Evolutionary conservation across 345 rosid species (phyloP), one percentile per base, ranked within the genome.

Genomic region (Eucalyptus microcorys): DNA sequence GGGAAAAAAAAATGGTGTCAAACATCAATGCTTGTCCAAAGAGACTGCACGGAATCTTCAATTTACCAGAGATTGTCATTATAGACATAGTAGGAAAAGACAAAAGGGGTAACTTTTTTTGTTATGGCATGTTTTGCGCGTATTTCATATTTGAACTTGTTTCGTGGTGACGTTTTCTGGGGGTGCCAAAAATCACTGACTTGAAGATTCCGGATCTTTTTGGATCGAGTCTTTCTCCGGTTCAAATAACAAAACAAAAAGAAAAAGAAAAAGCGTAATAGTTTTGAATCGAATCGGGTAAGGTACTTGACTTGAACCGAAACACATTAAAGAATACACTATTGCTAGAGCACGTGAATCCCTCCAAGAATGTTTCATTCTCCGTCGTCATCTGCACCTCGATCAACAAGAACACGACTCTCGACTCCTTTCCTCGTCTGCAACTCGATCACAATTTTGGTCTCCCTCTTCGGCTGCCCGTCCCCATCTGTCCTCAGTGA

Each of bases 251-350:
- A 64, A 4, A 64, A 12, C 3, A 1, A 7, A 7, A 15, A 17
- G 4, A 66, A 66, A n/a, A 64, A 16, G n/a, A 6, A 14, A 32
- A 16, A 4, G 5, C 12, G 0, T 3, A 68, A 32, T 8, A 32
- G 10, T 32, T 68, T 68, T 32, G 42, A 37, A 16, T 32, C 4
- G 22, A 5, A 10, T 66, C 42, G 42, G 22, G 24, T 66, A 17
- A 16, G 12, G 79, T 66, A 32, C 79, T 7, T 32, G 40, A 32
- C 22, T 66, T 7, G 22, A 66, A 16, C 11, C 11, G 3, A 66
- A 32, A 66, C 22, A 16, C 42, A 15, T 66, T 32, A 4, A 66
- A 66, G 22, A 66, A 66, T 16, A 32, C 42, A 16, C 79, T 8
- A 4, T 37, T 66, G 21, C 19, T 66, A 32, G 42, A 66, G 3